Conservation (phyloP, 2,329 filamentous ascomycete species). For the Orbilia blumenaviensis region DNA sequence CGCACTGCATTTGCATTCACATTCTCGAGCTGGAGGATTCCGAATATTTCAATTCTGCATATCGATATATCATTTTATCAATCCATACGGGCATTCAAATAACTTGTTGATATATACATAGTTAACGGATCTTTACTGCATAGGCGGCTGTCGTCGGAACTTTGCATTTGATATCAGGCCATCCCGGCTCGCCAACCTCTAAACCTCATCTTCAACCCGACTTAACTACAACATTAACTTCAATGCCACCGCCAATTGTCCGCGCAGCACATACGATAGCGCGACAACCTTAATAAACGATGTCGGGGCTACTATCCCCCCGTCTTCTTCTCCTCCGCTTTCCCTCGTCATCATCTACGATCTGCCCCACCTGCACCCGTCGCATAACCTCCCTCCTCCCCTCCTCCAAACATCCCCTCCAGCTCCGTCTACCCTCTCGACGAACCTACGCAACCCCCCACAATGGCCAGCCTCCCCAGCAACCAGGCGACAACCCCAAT, state of each 20-base stretch:
- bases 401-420: constrained; percentile 16
- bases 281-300: constrained; percentile 3
- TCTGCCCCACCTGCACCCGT: constrained; percentile 44
- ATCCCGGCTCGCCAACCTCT: background rate
- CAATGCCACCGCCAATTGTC: constrained; percentile 1
- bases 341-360: background rate
- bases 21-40: too few relatives aligned
- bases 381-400: constrained; percentile 19
- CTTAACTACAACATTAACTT: background rate
- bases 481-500: constrained; percentile 31
- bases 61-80: too few relatives aligned
- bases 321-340: constrained; percentile 13
- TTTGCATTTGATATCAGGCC: background rate
- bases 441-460: background rate
- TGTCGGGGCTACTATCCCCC: constrained; percentile 14
- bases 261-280: background rate
- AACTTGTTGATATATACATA: too few relatives aligned
- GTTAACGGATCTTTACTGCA: too few relatives aligned
- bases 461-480: background rate
- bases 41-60: too few relatives aligned
- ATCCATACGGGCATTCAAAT: too few relatives aligned
- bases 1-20: too few relatives aligned
- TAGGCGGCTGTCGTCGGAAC: constrained; percentile 2
- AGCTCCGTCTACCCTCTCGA: background rate
- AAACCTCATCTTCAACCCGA: background rate